phyloP scores from a whole-genome alignment of 495 filamentous ascomycete genomes.

The Hypoxylon subgilvum region DNA sequence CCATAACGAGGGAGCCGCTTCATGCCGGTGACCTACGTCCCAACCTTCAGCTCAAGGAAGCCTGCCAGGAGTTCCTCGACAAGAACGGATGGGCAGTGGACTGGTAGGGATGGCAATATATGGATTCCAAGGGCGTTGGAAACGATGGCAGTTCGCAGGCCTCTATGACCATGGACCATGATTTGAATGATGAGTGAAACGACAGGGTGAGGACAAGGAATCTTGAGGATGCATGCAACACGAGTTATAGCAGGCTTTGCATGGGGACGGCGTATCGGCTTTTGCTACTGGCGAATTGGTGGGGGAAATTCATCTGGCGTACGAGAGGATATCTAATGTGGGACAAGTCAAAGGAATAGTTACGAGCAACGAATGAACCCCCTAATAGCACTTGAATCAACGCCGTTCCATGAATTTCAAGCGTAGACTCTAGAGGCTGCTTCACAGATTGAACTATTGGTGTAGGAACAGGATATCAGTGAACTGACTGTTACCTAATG shows the following conservation, averaged over 20 bases:
- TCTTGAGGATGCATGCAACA: neutral
- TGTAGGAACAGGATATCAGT: no score
- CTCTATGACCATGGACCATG: neutral
- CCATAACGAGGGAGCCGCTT: constrained; percentile 79
- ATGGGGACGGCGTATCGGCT: neutral
- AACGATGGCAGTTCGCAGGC: neutral
- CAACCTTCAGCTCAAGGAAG: constrained; percentile 82
- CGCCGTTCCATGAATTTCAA: neutral
- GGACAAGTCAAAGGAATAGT: constrained; percentile 5
- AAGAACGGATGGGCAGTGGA: constrained; percentile 95
- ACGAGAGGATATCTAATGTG: constrained; percentile 11
- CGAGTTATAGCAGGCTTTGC: neutral
- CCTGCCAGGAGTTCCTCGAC: constrained; percentile 81
- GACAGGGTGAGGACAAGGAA: neutral
- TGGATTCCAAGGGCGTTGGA: neutral
- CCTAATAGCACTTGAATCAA: neutral
- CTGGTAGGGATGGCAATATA: constrained; percentile 61
- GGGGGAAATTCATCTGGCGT: neutral
- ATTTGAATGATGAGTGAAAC: neutral
- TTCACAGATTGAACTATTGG: neutral
- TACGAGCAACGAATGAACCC: constrained; percentile 10
- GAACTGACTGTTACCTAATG: no score
- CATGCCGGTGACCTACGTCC: constrained; percentile 73
- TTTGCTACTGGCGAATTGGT: neutral
- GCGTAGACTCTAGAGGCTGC: neutral